Percentiles rank a stretch among this genome's conserved stretches.
phyloP scores from a whole-genome alignment of 2,329 filamentous ascomycete genomes.

The Colletotrichum nymphaeae region DNA sequence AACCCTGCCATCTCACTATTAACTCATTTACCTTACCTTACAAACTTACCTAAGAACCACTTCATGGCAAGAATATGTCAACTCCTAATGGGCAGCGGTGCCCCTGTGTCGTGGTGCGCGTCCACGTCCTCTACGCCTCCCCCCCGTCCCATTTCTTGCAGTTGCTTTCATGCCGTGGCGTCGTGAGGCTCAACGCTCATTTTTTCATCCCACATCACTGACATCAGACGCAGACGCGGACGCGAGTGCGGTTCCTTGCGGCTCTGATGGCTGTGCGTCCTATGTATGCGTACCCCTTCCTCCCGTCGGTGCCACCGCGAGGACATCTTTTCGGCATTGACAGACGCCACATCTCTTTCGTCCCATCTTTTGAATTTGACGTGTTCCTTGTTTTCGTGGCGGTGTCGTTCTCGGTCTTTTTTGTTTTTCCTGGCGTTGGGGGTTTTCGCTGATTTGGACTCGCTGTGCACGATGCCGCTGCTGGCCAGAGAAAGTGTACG shows the following conservation, averaged over 20 bases:
- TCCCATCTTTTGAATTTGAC: not conserved
- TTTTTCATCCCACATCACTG: not conserved
- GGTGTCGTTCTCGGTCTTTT: not conserved
- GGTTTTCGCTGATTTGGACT: not conserved
- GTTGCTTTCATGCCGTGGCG: not conserved
- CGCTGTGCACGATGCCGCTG: not conserved
- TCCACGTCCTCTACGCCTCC: not conserved
- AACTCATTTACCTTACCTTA: not conserved
- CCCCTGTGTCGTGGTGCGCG: not conserved
- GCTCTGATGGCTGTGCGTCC: not conserved
- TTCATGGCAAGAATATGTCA: not conserved
- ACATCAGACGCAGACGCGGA: not conserved
- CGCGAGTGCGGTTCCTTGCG: not conserved
- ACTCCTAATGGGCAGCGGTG: not conserved
- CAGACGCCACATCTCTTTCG: not conserved
- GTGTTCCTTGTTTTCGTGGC: not conserved
- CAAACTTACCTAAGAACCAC: not conserved
- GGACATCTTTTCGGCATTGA: not conserved
- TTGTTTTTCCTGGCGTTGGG: no score
- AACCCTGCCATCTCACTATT: not conserved
- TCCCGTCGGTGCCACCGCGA: not conserved
- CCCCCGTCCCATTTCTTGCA: not conserved
- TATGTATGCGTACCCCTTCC: no score
- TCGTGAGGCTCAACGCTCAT: conserved; percentile 4
- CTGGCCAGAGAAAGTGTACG: not conserved